These are phyloP conservation scores for Inonotus hispidus DNA, from an alignment of 1,284 basidiomycete genomes.

Conservation along the genomic window DNA sequence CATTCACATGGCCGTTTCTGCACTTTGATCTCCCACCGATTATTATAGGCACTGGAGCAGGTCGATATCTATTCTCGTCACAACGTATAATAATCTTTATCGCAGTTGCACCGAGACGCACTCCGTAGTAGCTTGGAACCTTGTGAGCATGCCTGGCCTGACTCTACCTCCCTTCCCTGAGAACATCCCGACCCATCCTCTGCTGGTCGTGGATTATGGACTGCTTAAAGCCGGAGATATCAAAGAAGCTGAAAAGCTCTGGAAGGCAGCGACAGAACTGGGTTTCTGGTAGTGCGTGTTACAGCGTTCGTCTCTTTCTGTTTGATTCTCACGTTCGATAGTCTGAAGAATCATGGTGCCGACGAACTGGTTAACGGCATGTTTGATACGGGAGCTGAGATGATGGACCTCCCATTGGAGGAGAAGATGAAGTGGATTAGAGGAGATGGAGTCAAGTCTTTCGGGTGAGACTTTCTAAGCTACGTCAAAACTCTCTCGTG, in stretches of 20 bases:
- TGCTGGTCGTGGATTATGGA: slow-evolving; percentile 48
- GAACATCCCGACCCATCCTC: slow-evolving; percentile 41
- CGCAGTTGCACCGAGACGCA: background rate
- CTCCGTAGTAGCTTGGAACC: background rate
- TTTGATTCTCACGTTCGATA: slow-evolving; percentile 24
- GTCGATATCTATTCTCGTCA: background rate
- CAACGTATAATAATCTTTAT: background rate
- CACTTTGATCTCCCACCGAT: background rate
- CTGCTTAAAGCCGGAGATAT: slow-evolving; percentile 34
- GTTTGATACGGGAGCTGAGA: slow-evolving; percentile 56
- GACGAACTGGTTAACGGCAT: slow-evolving; percentile 47
- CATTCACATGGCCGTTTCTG: background rate
- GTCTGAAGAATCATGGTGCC: slow-evolving; percentile 59
- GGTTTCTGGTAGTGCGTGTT: slow-evolving; percentile 52
- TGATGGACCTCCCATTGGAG: slow-evolving; percentile 51
- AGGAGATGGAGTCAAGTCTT: slow-evolving; percentile 56
- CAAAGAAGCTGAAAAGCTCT: slow-evolving; percentile 39
- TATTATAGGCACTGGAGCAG: background rate
- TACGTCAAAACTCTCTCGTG: background rate
- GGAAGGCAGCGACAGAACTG: slow-evolving; percentile 46
- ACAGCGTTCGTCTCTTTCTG: background rate
- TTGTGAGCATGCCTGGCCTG: slow-evolving; percentile 23
- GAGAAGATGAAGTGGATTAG: slow-evolving; percentile 65
- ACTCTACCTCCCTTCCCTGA: slow-evolving; percentile 41
- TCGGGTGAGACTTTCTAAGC: slow-evolving; percentile 40